Evolutionary conservation across 2,329 filamentous ascomycete genomes (phyloP).

Genomic region (Claviceps lovelessii): DNA sequence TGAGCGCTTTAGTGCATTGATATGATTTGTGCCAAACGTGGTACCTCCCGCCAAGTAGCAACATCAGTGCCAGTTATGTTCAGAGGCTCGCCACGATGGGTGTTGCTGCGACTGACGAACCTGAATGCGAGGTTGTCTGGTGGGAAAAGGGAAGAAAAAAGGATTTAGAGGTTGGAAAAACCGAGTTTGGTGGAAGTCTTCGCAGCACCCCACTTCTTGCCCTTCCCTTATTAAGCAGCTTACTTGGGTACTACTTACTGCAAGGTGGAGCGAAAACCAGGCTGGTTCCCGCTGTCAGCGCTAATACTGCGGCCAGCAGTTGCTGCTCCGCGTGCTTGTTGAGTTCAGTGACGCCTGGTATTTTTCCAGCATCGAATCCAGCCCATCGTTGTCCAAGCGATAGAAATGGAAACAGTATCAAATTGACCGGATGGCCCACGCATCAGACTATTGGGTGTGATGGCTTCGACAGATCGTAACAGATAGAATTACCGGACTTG

Average conservation of each 20-base stretch:
- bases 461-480: no score
- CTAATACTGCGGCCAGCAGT: not conserved
- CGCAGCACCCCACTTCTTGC: not conserved
- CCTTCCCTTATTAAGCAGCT: not conserved
- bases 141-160: not conserved
- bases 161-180: not conserved
- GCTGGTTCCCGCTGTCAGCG: not conserved
- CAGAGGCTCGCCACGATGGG: not conserved
- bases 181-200: not conserved
- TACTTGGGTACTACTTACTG: no score
- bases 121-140: not conserved
- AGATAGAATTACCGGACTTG: not conserved
- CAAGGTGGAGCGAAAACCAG: not conserved
- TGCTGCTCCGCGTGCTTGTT: not conserved
- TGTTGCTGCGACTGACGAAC: not conserved
- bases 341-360: no score
- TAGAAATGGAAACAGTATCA: not conserved
- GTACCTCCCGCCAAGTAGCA: not conserved
- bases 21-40: not conserved
- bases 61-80: not conserved
- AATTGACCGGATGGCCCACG: not conserved
- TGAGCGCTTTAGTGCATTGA: slow-evolving; percentile 1
- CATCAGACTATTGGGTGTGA: not conserved
- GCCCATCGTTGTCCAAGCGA: no score
- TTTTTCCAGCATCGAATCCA: no score